A percentile compares a stretch with the other conserved stretches of the same genome.
Evolutionary conservation across 2,329 filamentous ascomycete genomes (phyloP).

Genomic region (Venturia nashicola): DNA sequence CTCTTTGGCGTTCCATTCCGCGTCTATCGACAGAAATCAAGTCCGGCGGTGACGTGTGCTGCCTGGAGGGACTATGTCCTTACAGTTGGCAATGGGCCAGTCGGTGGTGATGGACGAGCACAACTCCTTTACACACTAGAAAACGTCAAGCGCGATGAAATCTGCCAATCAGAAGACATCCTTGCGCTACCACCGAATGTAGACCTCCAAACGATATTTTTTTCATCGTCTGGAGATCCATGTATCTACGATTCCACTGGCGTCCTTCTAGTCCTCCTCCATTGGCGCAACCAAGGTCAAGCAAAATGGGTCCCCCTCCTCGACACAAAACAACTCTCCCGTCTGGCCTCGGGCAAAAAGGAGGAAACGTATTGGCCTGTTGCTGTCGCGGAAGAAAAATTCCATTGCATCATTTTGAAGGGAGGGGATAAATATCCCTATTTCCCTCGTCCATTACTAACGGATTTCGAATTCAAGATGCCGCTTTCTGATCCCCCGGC

Average conservation of each 20-base stretch:
- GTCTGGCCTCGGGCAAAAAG: conserved; percentile 74
- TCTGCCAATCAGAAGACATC: conserved; percentile 88
- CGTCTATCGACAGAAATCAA: conserved; percentile 84
- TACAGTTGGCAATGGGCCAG: conserved; percentile 83
- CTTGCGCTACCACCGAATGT: conserved; percentile 69
- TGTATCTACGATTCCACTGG: conserved; percentile 94
- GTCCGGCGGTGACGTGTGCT: conserved; percentile 80
- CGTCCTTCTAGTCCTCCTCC: conserved; percentile 72
- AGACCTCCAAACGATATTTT: conserved; percentile 73
- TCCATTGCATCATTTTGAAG: conserved; percentile 98
- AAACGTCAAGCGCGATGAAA: conserved; percentile 84
- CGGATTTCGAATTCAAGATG: conserved; percentile 85
- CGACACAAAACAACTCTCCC: conserved; percentile 73
- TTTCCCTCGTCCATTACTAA: conserved; percentile 79
- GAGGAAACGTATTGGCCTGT: conserved; percentile 91
- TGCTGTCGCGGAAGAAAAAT: conserved; percentile 79
- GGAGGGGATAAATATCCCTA: conserved; percentile 87
- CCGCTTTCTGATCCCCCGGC: conserved; percentile 53
- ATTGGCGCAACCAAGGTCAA: conserved; percentile 78
- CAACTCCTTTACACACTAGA: conserved; percentile 84
- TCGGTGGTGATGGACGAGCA: conserved; percentile 64
- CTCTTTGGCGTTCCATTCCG: conserved; percentile 82
- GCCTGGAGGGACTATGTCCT: conserved; percentile 95
- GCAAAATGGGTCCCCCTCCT: conserved; percentile 87
- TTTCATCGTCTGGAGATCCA: conserved; percentile 74